Conservation (phyloP, 2,329 filamentous ascomycete genomes). For the Fusarium chaquense region DNA sequence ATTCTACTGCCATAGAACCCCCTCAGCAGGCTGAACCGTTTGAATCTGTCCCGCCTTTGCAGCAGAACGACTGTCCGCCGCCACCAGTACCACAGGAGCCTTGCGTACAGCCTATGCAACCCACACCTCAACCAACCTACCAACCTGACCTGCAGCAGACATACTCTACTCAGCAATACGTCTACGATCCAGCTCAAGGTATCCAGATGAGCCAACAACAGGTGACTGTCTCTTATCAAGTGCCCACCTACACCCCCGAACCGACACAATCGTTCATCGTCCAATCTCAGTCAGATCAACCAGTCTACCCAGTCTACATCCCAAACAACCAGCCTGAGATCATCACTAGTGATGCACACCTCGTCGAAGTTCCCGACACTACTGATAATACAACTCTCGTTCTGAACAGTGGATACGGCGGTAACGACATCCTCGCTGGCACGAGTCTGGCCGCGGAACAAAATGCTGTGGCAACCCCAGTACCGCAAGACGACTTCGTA, state of each 20-base stretch:
- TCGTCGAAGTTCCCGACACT: slow-evolving; percentile 8
- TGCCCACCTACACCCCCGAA: slow-evolving; percentile 1
- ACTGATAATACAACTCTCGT: neutral
- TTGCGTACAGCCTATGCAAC: slow-evolving; percentile 7
- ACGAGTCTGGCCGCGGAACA: neutral
- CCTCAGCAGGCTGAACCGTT: neutral
- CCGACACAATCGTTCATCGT: neutral
- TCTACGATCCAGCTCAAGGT: slow-evolving; percentile 12
- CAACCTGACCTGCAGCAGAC: slow-evolving; percentile 5
- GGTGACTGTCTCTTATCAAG: slow-evolving; percentile 20
- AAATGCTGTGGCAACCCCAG: neutral
- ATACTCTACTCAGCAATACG: slow-evolving; percentile 9
- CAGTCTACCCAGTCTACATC: neutral
- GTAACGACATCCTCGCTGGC: slow-evolving; percentile 10
- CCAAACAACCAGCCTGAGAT: slow-evolving; percentile 37
- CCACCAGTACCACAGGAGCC: neutral
- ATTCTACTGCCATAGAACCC: neutral
- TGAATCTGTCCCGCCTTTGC: neutral
- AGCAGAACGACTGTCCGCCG: slow-evolving; percentile 10
- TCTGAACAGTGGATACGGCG: neutral
- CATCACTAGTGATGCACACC: slow-evolving; percentile 24
- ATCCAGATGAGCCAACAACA: slow-evolving; percentile 13
- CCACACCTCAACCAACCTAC: slow-evolving; percentile 2
- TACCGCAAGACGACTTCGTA: slow-evolving; percentile 1
- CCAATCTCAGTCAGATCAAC: neutral